Evolutionary conservation across 345 rosid species (phyloP).

Genomic region (Arabidopsis arenosa): DNA sequence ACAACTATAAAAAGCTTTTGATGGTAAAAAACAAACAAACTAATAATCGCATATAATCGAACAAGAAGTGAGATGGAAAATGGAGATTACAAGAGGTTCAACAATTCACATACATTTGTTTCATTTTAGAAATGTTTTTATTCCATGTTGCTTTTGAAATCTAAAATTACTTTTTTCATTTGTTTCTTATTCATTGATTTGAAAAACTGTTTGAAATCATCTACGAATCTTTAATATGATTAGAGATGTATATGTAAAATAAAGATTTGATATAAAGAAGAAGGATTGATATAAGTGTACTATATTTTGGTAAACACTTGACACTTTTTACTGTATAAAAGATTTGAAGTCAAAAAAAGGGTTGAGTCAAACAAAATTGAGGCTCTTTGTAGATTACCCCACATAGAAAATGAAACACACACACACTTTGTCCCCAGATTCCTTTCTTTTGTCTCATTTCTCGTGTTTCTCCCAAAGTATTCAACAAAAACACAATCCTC

Average conservation of each 20-base stretch:
- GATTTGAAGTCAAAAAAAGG: conserved; percentile 61
- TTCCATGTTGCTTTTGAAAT: not conserved
- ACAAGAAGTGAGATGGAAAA: not conserved
- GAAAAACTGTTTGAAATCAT: not conserved
- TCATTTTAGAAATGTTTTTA: not conserved
- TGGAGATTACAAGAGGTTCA: not conserved
- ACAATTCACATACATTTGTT: not conserved
- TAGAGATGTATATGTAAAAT: not conserved
- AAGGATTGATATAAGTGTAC: conserved; percentile 16
- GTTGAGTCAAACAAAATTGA: conserved; percentile 56
- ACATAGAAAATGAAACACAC: conserved; percentile 78
- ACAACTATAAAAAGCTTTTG: not conserved
- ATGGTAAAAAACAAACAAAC: not conserved
- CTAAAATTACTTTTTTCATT: not conserved
- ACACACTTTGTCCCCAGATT: conserved; percentile 63
- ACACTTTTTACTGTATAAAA: conserved; percentile 39
- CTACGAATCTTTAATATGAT: conserved; percentile 17
- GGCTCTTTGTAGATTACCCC: conserved; percentile 51
- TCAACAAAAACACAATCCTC: conserved; percentile 40
- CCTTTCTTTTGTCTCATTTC: conserved; percentile 56
- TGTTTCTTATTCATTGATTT: not conserved
- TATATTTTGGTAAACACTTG: not conserved
- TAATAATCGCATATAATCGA: not conserved
- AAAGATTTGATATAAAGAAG: conserved; percentile 30
- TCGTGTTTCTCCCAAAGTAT: conserved; percentile 45